Percentiles rank a stretch among this genome's conserved stretches.
These are phyloP conservation scores for Firmiana major DNA, from an alignment of 345 rosid species.

Conservation along the genomic window DNA sequence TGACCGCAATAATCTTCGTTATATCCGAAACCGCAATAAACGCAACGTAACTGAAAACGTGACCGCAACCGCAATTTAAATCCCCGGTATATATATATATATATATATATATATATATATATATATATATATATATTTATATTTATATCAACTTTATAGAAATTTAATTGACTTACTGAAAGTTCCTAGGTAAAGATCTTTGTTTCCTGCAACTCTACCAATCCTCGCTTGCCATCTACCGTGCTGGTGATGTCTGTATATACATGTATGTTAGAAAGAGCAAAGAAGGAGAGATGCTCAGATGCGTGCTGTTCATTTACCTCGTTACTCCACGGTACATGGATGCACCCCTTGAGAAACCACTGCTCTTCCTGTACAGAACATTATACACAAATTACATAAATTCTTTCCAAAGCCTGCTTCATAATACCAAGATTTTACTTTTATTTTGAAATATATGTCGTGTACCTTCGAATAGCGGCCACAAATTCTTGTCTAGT, in stretches of 20 bases:
- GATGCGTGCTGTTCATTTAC: slow-evolving; percentile 16
- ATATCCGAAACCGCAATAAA: too few species aligned
- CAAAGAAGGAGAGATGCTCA: background rate
- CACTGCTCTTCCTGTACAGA: slow-evolving; percentile 90
- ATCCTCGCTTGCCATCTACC: slow-evolving; percentile 99
- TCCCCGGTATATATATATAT: too few species aligned
- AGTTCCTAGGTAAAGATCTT: slow-evolving; percentile 97
- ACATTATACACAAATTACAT: background rate
- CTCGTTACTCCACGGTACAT: slow-evolving; percentile 99
- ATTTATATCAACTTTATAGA: too few species aligned
- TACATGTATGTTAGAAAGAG: background rate
- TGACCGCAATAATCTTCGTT: too few species aligned
- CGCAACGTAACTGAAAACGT: too few species aligned
- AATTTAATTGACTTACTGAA: slow-evolving; percentile 46
- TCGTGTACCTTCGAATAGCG: slow-evolving; percentile 72
- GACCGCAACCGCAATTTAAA: too few species aligned
- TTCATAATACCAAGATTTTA: background rate
- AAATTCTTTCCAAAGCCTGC: background rate
- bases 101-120: too few species aligned
- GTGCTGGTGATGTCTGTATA: slow-evolving; percentile 91
- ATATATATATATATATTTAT: too few species aligned
- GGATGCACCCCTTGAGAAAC: slow-evolving; percentile 98
- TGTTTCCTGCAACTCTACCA: slow-evolving; percentile 98
- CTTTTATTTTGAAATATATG: background rate
- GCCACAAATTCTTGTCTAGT: slow-evolving; percentile 99